Evolutionary conservation across 768 basidiomycete genomes (phyloP).

Genomic region (Cantharellus cinnabarinus): DNA sequence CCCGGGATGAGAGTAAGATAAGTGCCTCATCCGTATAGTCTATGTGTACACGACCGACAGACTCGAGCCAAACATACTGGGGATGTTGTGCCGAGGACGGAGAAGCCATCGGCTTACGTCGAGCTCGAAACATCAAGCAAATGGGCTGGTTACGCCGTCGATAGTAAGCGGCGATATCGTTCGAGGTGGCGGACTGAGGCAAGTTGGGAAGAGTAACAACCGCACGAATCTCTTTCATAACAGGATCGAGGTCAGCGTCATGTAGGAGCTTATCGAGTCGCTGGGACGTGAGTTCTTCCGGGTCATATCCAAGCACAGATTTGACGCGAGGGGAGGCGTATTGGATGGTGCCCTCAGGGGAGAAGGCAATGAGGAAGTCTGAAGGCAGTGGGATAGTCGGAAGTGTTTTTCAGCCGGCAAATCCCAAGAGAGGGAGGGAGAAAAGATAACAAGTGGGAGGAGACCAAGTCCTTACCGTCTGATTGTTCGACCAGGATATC

Average conservation of each 20-base stretch:
- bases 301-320: constrained; percentile 65
- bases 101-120: neutral
- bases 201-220: neutral
- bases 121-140: neutral
- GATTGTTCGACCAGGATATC: constrained; percentile 22
- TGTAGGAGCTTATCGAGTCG: constrained; percentile 68
- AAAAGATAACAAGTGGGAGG: neutral
- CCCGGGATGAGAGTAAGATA: neutral
- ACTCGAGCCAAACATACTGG: neutral
- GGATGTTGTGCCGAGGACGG: too few relatives aligned
- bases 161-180: neutral
- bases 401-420: neutral
- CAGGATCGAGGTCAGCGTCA: constrained; percentile 71
- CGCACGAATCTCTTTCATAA: constrained; percentile 55
- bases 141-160: neutral
- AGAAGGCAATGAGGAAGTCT: constrained; percentile 80
- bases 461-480: constrained; percentile 14
- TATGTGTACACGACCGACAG: neutral
- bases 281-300: constrained; percentile 62
- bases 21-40: neutral
- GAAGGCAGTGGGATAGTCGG: neutral
- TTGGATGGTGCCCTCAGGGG: constrained; percentile 77
- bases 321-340: constrained; percentile 75
- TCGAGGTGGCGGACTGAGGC: neutral
- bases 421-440: neutral